Evolutionary conservation across 2,329 filamentous ascomycete species (phyloP), one percentile per base, ranked within the genome.

Genomic region (Diatrype stigma): DNA sequence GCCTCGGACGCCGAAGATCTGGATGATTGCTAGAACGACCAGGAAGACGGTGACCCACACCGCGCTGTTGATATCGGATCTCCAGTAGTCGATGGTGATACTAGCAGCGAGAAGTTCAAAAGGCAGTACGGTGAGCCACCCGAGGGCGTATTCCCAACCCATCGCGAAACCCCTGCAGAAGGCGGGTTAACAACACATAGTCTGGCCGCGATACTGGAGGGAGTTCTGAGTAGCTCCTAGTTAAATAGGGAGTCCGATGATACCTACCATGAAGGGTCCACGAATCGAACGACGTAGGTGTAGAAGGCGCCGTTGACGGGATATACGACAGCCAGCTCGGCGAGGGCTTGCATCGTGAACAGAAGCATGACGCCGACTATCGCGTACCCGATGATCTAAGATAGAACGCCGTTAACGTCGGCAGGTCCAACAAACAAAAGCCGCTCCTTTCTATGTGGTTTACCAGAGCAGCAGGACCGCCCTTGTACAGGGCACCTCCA

Each of bases 241-340:
- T n/a, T n/a, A n/a, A n/a, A n/a, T n/a, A n/a, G n/a, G n/a, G n/a
- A n/a, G 26, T 5, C 26, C 26, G 5, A 10, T 5, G 26, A 30
- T 30, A 56, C 64, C 42, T 57, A 74, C 76, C 77, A 79, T 17
- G 80, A 75, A 23, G 82, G 82, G 57, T 84, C 82, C 52, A 85
- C 70, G 57, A 85, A 85, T 46, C 81, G 78, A 47, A 78, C 74
- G 42, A 79, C 73, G 58, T 85, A 84, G n/a, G 76, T 78, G 63
- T 78, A 82, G 67, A 85, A 84, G 54, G 79, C 80, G 44, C 82
- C 82, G 52, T 81, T 81, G 52, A 85, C 75, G 0, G 82, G 82
- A 51, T 80, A 84, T 53, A 77, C 56, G 46, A 84, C 79, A 45
- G 81, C 79, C 51, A 85, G 55, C 68, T 86, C 82, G 44, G 78